Base-by-base conservation (phyloP, 805 yeast species). In the Diddensiella transvaalensis region DNA sequence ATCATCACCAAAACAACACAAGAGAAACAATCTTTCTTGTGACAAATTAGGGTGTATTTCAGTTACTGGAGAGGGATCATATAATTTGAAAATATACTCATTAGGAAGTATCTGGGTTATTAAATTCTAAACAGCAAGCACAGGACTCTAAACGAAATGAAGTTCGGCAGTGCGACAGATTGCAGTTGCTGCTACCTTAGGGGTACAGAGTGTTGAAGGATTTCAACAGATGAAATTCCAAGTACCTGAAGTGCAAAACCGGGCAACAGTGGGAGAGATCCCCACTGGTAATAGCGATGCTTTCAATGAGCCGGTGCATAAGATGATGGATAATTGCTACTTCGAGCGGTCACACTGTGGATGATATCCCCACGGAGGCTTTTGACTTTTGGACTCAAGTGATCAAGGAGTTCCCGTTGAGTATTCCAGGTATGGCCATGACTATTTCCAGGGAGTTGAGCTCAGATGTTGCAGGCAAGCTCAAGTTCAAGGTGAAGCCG, bases 361-460 rank as follows among this genome's bases (percentile, higher is more conserved):
- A 65, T 15, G 47, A 46, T 8, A 42, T 62, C 18, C 66, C 68
- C 22, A 37, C 26, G 24, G 53, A 53, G 24, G 67, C 68, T 11
- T 35, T 51, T 33, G 54, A 43, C n/a, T 59, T 62, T 17, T 64
- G 67, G 67, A 51, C 53, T 42, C 52, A 58, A 4, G 67, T 64
- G 22, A 42, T 63, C 19, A 54, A 44, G 45, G 59, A 56, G 41
- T 54, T 56, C 19, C 64, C 66, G 32, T 35, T 53, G 38, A 62
- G 61, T 33, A 62, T 64, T 26, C 48, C 40, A 29, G 51, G 49
- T 36, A 50, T 64, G 49, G 24, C 48, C 26, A 22, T 57, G 41
- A 40, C 45, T 29, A 26, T 39, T 29, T 22, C 45, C 22, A 42
- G 35, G 49, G 32, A 48, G 37, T 21, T 40, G 26, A 19, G n/a